Base-by-base conservation (phyloP, 2,329 filamentous ascomycete genomes). In the Rhynchosporium agropyri region DNA sequence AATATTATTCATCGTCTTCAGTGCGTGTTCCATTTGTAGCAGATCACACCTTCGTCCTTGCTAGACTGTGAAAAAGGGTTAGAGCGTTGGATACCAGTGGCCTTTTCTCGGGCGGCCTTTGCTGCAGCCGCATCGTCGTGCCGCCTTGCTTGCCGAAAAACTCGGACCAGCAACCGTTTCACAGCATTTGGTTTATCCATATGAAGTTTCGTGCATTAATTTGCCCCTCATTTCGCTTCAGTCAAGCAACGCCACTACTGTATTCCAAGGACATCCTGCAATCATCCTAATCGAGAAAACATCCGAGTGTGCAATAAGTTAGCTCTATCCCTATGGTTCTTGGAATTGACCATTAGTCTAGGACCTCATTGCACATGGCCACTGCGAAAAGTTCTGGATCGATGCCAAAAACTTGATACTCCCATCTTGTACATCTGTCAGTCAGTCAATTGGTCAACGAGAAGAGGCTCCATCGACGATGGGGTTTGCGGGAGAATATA, bases 151-250 rank as follows among this genome's bases (percentile, higher is more conserved):
- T 42, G 51, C 36, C 36, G 51, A 54, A 40, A 2, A 40, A 60
- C 48, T 56, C 57, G 60, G 63, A 60, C 40, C 55, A 61, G 36
- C 12, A 54, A 12, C 51, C 55, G 64, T 70, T 66, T 61, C 67
- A 71, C 68, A 60, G 53, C 68, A 62, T 64, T 58, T 29, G 33
- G 63, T 65, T 66, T 69, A 69, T 40, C 68, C 68, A 69, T 61
- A 69, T 68, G 62, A 71, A 66, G 55, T 63, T 62, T 60, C 62
- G 56, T 65, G 63, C 67, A 67, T 60, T 60, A 56, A 10, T 36
- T 53, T 58, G 56, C 66, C 63, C 67, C 64, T 63, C 63, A 38
- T 63, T 61, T 65, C 51, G 45, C 59, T 50, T 60, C 58, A 54
- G 55, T 59, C 56, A 55, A 60, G 46, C 58, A 28, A 28, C 51